phyloP scores from a whole-genome alignment of 495 filamentous ascomycete species.

The Annulohypoxylon moriforme region DNA sequence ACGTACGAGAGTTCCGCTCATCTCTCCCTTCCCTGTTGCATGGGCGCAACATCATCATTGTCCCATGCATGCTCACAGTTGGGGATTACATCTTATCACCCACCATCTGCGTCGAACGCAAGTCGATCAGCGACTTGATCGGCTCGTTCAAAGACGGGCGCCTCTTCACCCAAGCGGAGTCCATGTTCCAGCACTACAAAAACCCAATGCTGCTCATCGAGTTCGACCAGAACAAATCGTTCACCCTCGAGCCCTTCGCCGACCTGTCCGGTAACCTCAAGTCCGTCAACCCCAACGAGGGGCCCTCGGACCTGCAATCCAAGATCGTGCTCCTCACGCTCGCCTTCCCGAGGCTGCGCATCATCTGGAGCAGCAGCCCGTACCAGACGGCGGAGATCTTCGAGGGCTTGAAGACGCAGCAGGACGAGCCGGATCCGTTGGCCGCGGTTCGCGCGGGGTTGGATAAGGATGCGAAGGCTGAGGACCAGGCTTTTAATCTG shows the following conservation, averaged over 20 bases:
- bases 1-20: constrained; percentile 95
- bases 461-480: constrained; percentile 66
- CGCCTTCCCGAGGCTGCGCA: constrained; percentile 86
- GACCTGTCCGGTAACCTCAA: constrained; percentile 76
- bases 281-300: constrained; percentile 63
- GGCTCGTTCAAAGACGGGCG: constrained; percentile 90
- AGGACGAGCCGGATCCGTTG: constrained; percentile 90
- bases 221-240: constrained; percentile 96
- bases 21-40: constrained; percentile 92
- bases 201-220: constrained; percentile 93
- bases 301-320: constrained; percentile 81
- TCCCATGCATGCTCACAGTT: constrained; percentile 95
- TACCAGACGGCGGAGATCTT: constrained; percentile 99
- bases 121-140: constrained; percentile 91
- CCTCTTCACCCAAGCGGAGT: constrained; percentile 91
- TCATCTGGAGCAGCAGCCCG: constrained; percentile 93
- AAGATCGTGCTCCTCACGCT: constrained; percentile 93
- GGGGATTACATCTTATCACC: constrained; percentile 96
- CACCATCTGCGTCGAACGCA: constrained; percentile 91
- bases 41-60: constrained; percentile 82
- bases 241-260: constrained; percentile 93
- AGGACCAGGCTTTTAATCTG: constrained; percentile 69
- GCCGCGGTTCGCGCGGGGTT: constrained; percentile 85
- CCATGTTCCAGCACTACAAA: constrained; percentile 93
- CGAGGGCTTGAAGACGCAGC: constrained; percentile 86